Conservation (phyloP, 768 basidiomycete species). For the Gelatoporia subvermispora region DNA sequence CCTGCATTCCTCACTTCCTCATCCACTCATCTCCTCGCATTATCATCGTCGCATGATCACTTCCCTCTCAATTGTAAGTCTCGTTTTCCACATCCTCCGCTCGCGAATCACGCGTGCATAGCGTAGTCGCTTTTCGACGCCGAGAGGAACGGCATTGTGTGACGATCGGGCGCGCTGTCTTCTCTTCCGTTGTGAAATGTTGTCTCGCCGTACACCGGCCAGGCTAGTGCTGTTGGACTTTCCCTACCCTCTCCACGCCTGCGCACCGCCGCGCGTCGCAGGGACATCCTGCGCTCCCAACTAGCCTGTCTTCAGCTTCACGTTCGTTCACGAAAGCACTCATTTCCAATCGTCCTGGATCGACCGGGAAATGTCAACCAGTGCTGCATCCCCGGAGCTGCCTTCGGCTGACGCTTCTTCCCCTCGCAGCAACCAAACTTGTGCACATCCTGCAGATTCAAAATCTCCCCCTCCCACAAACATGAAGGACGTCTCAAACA, state of each 20-base stretch:
- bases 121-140: neutral
- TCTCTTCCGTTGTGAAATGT: neutral
- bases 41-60: constrained; percentile 11
- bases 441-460: constrained; percentile 36
- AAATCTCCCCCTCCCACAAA: constrained; percentile 28
- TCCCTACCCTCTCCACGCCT: no score
- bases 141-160: constrained; percentile 5
- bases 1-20: constrained; percentile 1
- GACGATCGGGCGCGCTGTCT: constrained; percentile 15
- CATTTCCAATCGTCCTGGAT: constrained; percentile 11
- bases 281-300: neutral
- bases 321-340: neutral
- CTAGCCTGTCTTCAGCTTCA: constrained; percentile 7
- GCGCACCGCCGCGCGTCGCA: no score
- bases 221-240: no score
- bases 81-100: neutral
- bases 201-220: no score
- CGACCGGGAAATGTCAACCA: no score
- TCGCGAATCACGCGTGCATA: neutral
- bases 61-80: constrained; percentile 10
- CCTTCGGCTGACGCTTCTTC: constrained; percentile 19
- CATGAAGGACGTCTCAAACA: constrained; percentile 78
- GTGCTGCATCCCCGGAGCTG: no score
- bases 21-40: constrained; percentile 3
- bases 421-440: constrained; percentile 37